phyloP scores from a whole-genome alignment of 2,329 filamentous ascomycete genomes.

The Nannizziopsis arthrosporioides region DNA sequence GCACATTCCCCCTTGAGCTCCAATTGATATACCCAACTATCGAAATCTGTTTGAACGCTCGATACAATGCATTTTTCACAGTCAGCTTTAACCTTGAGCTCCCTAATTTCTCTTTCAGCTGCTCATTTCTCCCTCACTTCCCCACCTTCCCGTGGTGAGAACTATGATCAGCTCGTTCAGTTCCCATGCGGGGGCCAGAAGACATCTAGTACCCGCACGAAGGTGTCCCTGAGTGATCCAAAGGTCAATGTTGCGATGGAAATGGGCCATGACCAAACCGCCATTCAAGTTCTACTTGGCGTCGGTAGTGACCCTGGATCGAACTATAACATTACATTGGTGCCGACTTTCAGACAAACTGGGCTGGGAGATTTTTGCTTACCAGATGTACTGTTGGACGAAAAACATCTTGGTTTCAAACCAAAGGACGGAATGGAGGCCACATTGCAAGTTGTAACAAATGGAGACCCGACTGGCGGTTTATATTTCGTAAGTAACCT shows the following conservation, averaged over 20 bases:
- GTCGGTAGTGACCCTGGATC: constrained; percentile 42
- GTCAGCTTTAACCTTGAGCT: constrained; percentile 33
- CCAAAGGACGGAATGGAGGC: constrained; percentile 51
- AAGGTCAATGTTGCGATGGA: constrained; percentile 41
- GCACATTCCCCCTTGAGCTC: not conserved
- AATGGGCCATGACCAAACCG: constrained; percentile 42
- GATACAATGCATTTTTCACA: constrained; percentile 23
- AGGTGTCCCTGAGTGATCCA: constrained; percentile 39
- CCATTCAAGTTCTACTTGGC: constrained; percentile 43
- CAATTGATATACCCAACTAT: not conserved
- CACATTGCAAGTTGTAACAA: constrained; percentile 58
- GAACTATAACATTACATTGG: constrained; percentile 59
- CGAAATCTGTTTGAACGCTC: not conserved
- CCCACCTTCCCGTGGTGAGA: constrained; percentile 40
- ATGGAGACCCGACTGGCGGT: constrained; percentile 46
- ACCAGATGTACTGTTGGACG: constrained; percentile 39
- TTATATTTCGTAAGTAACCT: constrained; percentile 52
- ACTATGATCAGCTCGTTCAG: constrained; percentile 36
- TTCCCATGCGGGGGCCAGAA: constrained; percentile 44
- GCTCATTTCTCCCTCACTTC: constrained; percentile 48
- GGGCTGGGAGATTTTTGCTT: constrained; percentile 56
- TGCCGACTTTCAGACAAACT: constrained; percentile 49
- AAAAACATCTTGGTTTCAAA: constrained; percentile 30
- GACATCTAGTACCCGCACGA: constrained; percentile 36
- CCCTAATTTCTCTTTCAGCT: constrained; percentile 35